These are phyloP conservation scores for Helianthus tuberosus DNA, from an alignment of 129 eudicot species.

Conservation along the genomic window DNA sequence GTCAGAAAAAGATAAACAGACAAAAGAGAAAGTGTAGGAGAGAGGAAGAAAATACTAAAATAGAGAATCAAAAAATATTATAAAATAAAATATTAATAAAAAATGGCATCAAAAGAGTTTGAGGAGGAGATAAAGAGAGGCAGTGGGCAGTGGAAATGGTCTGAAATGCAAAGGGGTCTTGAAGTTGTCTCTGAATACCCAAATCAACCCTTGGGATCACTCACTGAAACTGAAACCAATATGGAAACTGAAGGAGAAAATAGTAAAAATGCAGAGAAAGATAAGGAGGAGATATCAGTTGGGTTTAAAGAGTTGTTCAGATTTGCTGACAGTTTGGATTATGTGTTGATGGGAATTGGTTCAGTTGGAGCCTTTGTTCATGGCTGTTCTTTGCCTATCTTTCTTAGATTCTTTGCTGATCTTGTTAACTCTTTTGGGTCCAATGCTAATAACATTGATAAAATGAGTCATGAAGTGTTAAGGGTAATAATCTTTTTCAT, in stretches of 20 bases:
- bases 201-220: constrained; percentile 36
- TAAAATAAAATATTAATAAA: constrained; percentile 12
- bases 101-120: constrained; percentile 59
- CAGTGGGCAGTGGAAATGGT: constrained; percentile 76
- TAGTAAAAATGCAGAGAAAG: constrained; percentile 36
- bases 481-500: constrained; percentile 10
- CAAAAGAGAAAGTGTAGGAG: constrained; percentile 33
- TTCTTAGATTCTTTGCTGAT: constrained; percentile 85
- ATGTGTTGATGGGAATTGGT: constrained; percentile 82
- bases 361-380: constrained; percentile 93
- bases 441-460: constrained; percentile 81
- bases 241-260: constrained; percentile 37
- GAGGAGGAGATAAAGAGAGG: constrained; percentile 57
- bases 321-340: constrained; percentile 89
- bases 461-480: constrained; percentile 50
- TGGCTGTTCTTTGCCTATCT: constrained; percentile 87
- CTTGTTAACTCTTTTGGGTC: constrained; percentile 97
- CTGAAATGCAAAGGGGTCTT: constrained; percentile 72
- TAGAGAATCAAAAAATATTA: not conserved
- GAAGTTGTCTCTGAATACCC: constrained; percentile 68
- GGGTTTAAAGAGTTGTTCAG: constrained; percentile 75
- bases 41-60: not conserved
- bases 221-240: constrained; percentile 21
- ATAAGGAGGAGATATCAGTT: constrained; percentile 37
- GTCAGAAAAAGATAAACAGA: constrained; percentile 39